Percentiles rank a stretch among this genome's conserved stretches.
Conservation (phyloP, 441 rosid genomes). For the Eruca vesicaria region DNA sequence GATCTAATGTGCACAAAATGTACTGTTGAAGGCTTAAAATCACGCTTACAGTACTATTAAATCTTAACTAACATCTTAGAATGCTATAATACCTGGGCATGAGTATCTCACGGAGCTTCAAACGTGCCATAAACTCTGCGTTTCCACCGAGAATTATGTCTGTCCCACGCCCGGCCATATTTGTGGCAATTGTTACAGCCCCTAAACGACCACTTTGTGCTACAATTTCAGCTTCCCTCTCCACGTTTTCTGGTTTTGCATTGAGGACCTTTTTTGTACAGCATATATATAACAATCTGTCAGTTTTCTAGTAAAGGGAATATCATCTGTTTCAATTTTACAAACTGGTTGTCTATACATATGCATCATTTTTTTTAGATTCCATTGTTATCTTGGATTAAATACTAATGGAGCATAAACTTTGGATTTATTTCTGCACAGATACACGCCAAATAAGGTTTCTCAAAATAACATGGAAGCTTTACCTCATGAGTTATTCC, state of each 20-base stretch:
- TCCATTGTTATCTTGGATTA: background rate
- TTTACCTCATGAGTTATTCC: conserved; percentile 91
- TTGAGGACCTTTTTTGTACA: conserved; percentile 73
- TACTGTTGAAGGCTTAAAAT: background rate
- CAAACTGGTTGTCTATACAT: background rate
- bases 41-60: background rate
- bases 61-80: background rate
- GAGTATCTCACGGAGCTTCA: conserved; percentile 95
- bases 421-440: conserved; percentile 6
- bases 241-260: conserved; percentile 99
- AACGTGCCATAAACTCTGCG: conserved; percentile 97
- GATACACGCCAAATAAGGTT: background rate
- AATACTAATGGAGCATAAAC: background rate
- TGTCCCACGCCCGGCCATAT: conserved; percentile 99
- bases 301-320: conserved; percentile 19
- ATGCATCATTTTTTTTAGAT: background rate
- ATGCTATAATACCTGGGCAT: conserved; percentile 80
- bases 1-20: conserved; percentile 7
- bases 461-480: background rate
- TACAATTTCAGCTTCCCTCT: conserved; percentile 99
- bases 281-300: conserved; percentile 22
- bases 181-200: conserved; percentile 96
- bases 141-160: conserved; percentile 98
- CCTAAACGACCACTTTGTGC: conserved; percentile 98
- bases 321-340: background rate